These are phyloP conservation scores for Nicotiana tabacum DNA, from an alignment of 257 asterid species.

Conservation along the genomic window DNA sequence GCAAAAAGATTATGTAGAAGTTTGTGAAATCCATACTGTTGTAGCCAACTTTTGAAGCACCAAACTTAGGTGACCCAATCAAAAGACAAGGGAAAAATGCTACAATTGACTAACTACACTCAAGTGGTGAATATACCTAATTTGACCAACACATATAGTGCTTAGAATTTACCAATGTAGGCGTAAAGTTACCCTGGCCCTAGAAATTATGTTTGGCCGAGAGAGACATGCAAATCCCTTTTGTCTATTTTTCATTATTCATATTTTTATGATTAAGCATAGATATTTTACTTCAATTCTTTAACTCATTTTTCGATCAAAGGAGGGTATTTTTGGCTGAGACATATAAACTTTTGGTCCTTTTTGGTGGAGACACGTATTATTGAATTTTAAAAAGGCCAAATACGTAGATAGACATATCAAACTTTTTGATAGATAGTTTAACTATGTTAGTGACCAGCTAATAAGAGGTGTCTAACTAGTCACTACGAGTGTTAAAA, in stretches of 20 bases:
- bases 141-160: conserved; percentile 8
- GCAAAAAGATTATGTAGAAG: neutral
- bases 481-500: neutral
- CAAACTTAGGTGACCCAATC: neutral
- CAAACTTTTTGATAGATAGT: too few relatives aligned
- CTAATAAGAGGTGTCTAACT: too few relatives aligned
- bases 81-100: neutral
- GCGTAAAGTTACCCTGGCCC: neutral
- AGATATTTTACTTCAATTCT: too few relatives aligned
- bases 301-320: too few relatives aligned
- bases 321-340: too few relatives aligned
- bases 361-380: too few relatives aligned
- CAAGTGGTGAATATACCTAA: conserved; percentile 8
- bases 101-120: conserved; percentile 16
- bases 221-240: neutral
- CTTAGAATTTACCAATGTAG: neutral
- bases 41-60: conserved; percentile 8
- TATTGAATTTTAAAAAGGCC: too few relatives aligned
- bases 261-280: too few relatives aligned
- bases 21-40: neutral
- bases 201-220: neutral
- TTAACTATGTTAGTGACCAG: too few relatives aligned
- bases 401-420: too few relatives aligned
- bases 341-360: too few relatives aligned
- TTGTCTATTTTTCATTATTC: neutral